A percentile compares a stretch with the other conserved stretches of the same genome.
phyloP scores from a whole-genome alignment of 108 stramenopile genomes.

The Nitzschia sp. region DNA sequence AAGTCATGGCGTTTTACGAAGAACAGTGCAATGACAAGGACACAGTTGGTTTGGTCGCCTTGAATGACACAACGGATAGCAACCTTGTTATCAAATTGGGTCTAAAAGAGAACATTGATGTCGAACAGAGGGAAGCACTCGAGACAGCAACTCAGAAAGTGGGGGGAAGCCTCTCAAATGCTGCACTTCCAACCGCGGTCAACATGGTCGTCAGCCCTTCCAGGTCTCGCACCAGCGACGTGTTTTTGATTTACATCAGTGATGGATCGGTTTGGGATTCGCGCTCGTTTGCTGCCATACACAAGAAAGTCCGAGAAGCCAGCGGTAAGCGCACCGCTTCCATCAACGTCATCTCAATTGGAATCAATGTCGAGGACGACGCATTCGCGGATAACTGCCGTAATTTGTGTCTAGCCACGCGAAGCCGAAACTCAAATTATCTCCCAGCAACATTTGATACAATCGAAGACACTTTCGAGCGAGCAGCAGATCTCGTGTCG shows the following conservation, averaged over 20 bases:
- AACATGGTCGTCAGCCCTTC: slow-evolving; percentile 21
- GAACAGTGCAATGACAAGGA: slow-evolving; percentile 24
- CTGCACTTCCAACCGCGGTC: slow-evolving; percentile 20
- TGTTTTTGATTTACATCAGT: slow-evolving; percentile 31
- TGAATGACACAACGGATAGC: slow-evolving; percentile 6
- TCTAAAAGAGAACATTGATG: slow-evolving; percentile 12
- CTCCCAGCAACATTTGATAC: slow-evolving; percentile 9
- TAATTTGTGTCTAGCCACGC: slow-evolving; percentile 26
- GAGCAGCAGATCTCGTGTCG: slow-evolving; percentile 9
- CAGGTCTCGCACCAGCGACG: slow-evolving; percentile 21
- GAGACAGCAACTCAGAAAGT: slow-evolving; percentile 12
- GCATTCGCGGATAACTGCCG: slow-evolving; percentile 26
- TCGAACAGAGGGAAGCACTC: slow-evolving; percentile 11
- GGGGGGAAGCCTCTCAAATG: slow-evolving; percentile 3
- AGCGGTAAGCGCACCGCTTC: slow-evolving; percentile 19
- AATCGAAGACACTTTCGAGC: slow-evolving; percentile 21
- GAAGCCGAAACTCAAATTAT: slow-evolving; percentile 25
- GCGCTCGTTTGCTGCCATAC: slow-evolving; percentile 2
- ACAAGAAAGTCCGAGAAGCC: slow-evolving; percentile 12
- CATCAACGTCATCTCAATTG: slow-evolving; percentile 30
- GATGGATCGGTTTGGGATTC: slow-evolving; percentile 26
- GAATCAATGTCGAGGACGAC: slow-evolving; percentile 25
- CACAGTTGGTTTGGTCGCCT: slow-evolving; percentile 26
- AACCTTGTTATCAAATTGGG: neutral
- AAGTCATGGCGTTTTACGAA: slow-evolving; percentile 18